Evolutionary conservation across 495 filamentous ascomycete genomes (phyloP), one percentile per base, ranked within the genome.

Genomic region (Talaromyces adpressus): DNA sequence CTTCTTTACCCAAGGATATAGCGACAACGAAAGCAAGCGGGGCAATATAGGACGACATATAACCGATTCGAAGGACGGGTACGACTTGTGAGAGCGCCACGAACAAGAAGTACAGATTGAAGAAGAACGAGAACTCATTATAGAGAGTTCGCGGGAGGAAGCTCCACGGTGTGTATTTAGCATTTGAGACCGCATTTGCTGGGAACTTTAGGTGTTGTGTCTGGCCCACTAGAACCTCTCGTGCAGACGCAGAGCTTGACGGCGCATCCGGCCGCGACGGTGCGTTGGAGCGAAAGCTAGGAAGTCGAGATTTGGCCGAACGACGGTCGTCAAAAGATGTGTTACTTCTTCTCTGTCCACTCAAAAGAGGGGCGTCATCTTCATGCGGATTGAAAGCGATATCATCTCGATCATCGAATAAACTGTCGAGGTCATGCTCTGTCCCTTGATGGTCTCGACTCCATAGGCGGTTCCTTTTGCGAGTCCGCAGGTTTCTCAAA

Each of bases 71-170:
- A 47, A 99, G 74, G 7, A 90, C 81, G 16, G 92, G 92, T 62
- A 99, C 90, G 45, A 90, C 87, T 75, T 99, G 95, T 14, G 92
- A 97, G 49, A 97, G 75, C 7, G 95, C 95, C 4, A 99, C 95
- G 6, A 98, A 82, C 7, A 99, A 82, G 73, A 98, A 99, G 70
- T 99, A 99, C 70, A 97, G 87, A 80, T 99, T 99, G 82, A 98
- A 97, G 76, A 99, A 99, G 77, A 98, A 98, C 53, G 92, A 96
- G 71, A 99, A 99, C 68, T 99, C 95, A 78, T 98, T 97, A 72
- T 96, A 99, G 12, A 98, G 79, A 0, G 95, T 98, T 25, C 91
- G 81, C 4, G 95, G 95, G 3, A 99, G 82, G 75, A 99, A 99
- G 64, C 88, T 94, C 81, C 91, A 91, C 0, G 91, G 85, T n/a